Percentiles rank a stretch among this genome's conserved stretches.
Conservation (phyloP, 768 basidiomycete species). For the Kwoniella heveanensis region DNA sequence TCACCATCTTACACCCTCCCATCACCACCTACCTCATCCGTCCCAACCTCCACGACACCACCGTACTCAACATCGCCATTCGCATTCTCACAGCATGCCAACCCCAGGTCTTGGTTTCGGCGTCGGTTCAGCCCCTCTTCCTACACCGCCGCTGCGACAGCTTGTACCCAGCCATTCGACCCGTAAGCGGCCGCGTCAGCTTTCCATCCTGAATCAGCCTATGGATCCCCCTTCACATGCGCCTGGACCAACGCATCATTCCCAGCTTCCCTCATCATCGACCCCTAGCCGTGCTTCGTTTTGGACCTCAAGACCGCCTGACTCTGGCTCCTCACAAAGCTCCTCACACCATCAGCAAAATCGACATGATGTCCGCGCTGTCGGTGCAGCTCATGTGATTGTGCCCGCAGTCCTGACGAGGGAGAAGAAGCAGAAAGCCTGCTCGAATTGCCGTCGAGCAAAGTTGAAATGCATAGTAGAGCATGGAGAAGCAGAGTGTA, state of each 20-base stretch:
- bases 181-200: background rate
- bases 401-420: slow-evolving; percentile 31
- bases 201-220: background rate
- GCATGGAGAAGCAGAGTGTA: slow-evolving; percentile 34
- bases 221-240: background rate
- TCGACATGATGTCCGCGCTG: background rate
- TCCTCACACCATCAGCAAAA: background rate
- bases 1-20: background rate
- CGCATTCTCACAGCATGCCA: background rate
- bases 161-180: background rate
- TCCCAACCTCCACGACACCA: too few species aligned
- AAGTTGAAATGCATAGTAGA: slow-evolving; percentile 46
- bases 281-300: background rate
- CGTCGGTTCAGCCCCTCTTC: background rate
- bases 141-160: background rate
- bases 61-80: background rate
- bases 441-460: slow-evolving; percentile 42
- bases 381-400: too few species aligned
- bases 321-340: background rate
- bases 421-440: slow-evolving; percentile 50
- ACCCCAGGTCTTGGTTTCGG: background rate
- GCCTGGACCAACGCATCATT: background rate
- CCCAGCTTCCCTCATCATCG: background rate
- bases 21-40: background rate
- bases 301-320: background rate